These are phyloP conservation scores for Botryosphaeria dothidea DNA, from an alignment of 2,329 filamentous ascomycete genomes.

Conservation along the genomic window DNA sequence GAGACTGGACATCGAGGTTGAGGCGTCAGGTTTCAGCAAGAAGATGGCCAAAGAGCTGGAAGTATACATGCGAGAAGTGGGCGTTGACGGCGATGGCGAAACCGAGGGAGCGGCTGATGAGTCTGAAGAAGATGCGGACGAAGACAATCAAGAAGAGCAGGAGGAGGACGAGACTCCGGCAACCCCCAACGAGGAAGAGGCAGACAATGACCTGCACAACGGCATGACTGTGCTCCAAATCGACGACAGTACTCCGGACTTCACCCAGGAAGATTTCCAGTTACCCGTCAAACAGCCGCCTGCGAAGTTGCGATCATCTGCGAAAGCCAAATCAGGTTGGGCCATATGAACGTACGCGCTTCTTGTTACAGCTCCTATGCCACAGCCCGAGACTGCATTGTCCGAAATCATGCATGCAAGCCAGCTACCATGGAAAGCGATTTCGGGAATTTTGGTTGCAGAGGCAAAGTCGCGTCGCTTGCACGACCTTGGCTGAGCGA, in stretches of 20 bases:
- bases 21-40: slow-evolving; percentile 92
- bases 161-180: slow-evolving; percentile 4
- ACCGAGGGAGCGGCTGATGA: slow-evolving; percentile 25
- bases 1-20: slow-evolving; percentile 80
- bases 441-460: too few species aligned
- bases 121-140: slow-evolving; percentile 22
- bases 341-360: slow-evolving; percentile 17
- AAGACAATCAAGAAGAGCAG: slow-evolving; percentile 21
- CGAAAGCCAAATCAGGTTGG: slow-evolving; percentile 21
- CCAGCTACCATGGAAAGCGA: too few species aligned
- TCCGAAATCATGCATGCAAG: neutral
- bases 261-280: neutral
- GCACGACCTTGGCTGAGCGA: too few species aligned
- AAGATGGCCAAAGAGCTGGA: slow-evolving; percentile 97
- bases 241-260: slow-evolving; percentile 32
- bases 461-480: neutral
- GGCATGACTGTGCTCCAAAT: slow-evolving; percentile 40
- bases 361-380: neutral
- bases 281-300: neutral
- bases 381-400: neutral
- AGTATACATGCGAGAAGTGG: slow-evolving; percentile 77
- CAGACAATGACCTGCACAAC: slow-evolving; percentile 1
- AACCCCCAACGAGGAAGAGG: neutral
- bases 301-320: slow-evolving; percentile 2
- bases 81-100: slow-evolving; percentile 53